Percentiles rank a stretch among this genome's conserved stretches.
Evolutionary conservation across 108 stramenopile genomes (phyloP).

Genomic region (Stephanodiscus triporus): DNA sequence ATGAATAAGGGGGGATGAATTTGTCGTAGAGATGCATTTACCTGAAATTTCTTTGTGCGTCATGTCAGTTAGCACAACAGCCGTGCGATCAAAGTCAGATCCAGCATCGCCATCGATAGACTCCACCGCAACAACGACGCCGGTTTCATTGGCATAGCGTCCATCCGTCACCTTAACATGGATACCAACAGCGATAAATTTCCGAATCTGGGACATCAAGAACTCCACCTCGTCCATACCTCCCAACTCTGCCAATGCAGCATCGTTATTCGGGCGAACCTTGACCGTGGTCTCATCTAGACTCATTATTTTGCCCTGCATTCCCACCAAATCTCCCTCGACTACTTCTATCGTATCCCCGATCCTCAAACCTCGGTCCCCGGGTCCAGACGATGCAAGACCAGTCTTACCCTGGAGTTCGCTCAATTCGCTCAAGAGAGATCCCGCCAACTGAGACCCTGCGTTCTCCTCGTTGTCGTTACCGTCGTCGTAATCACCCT

Average conservation of each 20-base stretch:
- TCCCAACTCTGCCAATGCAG: slow-evolving; percentile 64
- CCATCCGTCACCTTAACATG: slow-evolving; percentile 98
- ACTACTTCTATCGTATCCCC: slow-evolving; percentile 95
- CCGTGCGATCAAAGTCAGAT: slow-evolving; percentile 69
- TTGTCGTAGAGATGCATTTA: slow-evolving; percentile 14
- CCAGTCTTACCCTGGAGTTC: slow-evolving; percentile 84
- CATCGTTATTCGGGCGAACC: slow-evolving; percentile 78
- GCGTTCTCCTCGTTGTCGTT: slow-evolving; percentile 82
- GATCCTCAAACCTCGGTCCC: slow-evolving; percentile 71
- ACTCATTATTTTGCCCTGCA: slow-evolving; percentile 90
- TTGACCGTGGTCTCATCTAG: slow-evolving; percentile 92
- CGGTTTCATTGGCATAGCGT: slow-evolving; percentile 94
- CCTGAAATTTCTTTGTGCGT: slow-evolving; percentile 90
- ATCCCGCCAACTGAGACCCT: slow-evolving; percentile 83
- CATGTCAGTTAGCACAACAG: slow-evolving; percentile 91
- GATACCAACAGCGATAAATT: slow-evolving; percentile 91
- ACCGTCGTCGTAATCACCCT: slow-evolving; percentile 60
- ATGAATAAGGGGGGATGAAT: not conserved
- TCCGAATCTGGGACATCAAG: slow-evolving; percentile 87
- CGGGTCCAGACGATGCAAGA: slow-evolving; percentile 55
- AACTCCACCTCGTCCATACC: slow-evolving; percentile 91
- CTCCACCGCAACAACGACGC: slow-evolving; percentile 90
- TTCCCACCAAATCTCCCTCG: slow-evolving; percentile 92
- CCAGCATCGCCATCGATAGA: slow-evolving; percentile 71
- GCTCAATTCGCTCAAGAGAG: slow-evolving; percentile 81